Percentiles rank a stretch among this genome's conserved stretches.
Evolutionary conservation across 1,284 basidiomycete species (phyloP).

Genomic region (Irpex sp.): DNA sequence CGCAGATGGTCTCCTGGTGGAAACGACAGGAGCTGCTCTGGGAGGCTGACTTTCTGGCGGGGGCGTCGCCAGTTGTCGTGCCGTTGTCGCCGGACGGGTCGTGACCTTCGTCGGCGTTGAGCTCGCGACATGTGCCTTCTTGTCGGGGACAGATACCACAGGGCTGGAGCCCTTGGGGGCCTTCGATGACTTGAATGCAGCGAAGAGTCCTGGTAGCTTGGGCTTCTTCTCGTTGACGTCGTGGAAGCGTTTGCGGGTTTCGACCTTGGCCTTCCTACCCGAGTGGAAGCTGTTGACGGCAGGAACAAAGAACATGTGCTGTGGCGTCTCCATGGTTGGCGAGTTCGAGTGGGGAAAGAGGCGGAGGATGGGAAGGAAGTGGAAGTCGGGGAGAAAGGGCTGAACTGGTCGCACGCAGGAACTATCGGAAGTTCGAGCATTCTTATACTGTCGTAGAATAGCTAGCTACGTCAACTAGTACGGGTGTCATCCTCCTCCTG

Average conservation of each 20-base stretch:
- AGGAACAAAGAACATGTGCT: constrained; percentile 5
- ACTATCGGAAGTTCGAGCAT: not conserved
- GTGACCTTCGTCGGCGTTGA: not conserved
- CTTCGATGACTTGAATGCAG: not conserved
- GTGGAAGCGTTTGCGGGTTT: constrained; percentile 1
- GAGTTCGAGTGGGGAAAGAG: not conserved
- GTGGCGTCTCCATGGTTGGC: not conserved
- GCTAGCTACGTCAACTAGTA: not conserved
- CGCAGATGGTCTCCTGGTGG: not conserved
- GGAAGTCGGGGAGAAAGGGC: not conserved
- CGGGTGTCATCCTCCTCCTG: not conserved
- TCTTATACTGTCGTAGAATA: not conserved
- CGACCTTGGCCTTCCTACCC: not conserved
- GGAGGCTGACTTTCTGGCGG: not conserved
- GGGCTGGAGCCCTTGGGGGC: not conserved
- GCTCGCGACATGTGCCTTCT: not conserved
- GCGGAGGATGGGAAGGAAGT: not conserved
- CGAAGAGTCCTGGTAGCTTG: not conserved
- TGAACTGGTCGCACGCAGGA: not conserved
- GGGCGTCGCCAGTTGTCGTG: not conserved
- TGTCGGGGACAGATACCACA: not conserved
- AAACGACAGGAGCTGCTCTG: not conserved
- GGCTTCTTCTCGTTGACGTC: constrained; percentile 3
- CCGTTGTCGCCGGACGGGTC: not conserved
- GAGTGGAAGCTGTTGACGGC: constrained; percentile 7